A percentile compares a stretch with the other conserved stretches of the same genome.
These are phyloP conservation scores for Vitis amurensis DNA, from an alignment of 164 flowering plant genomes.

Conservation along the genomic window DNA sequence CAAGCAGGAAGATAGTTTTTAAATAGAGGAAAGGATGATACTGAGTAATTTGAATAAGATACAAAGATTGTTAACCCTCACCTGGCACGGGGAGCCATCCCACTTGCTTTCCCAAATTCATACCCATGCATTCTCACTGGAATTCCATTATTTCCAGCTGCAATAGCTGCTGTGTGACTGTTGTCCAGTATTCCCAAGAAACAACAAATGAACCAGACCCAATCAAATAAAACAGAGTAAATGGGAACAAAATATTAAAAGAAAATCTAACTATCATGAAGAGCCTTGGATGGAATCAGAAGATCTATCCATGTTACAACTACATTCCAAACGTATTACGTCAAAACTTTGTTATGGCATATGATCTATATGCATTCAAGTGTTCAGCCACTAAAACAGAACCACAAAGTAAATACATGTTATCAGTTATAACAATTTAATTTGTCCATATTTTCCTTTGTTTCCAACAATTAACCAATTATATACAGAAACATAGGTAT, in stretches of 20 bases:
- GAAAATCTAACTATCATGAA: not conserved
- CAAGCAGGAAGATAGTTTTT: not conserved
- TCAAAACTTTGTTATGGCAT: no score
- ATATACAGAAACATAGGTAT: no score
- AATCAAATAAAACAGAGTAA: not conserved
- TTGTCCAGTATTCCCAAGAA: not conserved
- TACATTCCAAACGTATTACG: no score
- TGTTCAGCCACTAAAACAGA: no score
- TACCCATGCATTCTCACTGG: conserved; percentile 85
- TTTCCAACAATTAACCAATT: no score
- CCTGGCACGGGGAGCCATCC: conserved; percentile 99
- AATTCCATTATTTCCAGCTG: conserved; percentile 98
- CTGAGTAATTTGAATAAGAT: not conserved
- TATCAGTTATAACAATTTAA: no score
- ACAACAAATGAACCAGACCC: not conserved
- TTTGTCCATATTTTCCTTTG: no score
- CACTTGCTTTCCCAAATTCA: conserved; percentile 98
- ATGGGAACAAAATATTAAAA: not conserved
- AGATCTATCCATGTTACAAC: not conserved
- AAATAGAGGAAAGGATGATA: not conserved
- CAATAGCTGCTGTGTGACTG: conserved; percentile 98
- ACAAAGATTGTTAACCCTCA: conserved; percentile 16
- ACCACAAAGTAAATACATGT: no score
- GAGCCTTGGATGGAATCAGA: not conserved
- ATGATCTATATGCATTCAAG: no score